These are phyloP conservation scores for Ceratocystis diversiconidia DNA, from an alignment of 2,329 filamentous ascomycete genomes.

Conservation along the genomic window DNA sequence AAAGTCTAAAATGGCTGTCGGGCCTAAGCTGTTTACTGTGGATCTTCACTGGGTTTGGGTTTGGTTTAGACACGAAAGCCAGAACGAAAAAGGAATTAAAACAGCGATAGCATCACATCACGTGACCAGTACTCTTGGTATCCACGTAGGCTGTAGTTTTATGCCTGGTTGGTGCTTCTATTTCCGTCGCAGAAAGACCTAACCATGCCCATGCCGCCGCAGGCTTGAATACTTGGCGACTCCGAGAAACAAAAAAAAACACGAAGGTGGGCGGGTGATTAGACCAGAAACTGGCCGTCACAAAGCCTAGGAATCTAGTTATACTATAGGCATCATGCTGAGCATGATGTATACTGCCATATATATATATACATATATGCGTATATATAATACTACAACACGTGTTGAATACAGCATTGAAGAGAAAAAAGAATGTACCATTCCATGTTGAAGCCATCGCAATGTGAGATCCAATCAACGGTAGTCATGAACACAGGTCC, in stretches of 20 bases:
- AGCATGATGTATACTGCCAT: not conserved
- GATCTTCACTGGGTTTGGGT: not conserved
- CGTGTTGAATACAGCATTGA: not conserved
- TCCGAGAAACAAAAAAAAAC: not conserved
- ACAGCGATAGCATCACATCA: not conserved
- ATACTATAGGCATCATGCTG: no score
- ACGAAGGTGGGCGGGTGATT: not conserved
- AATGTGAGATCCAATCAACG: not conserved
- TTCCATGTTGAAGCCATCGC: slow-evolving; percentile 13
- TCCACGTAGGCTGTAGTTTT: not conserved
- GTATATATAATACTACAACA: not conserved
- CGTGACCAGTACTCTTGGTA: not conserved
- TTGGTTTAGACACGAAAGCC: slow-evolving; percentile 7
- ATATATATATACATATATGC: not conserved
- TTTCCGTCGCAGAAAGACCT: not conserved
- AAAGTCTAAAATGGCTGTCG: not conserved
- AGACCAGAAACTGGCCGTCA: not conserved
- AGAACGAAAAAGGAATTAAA: slow-evolving; percentile 6
- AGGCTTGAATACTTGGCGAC: not conserved
- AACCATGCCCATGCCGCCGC: not conserved
- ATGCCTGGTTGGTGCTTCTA: not conserved
- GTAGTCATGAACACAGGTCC: slow-evolving; percentile 7
- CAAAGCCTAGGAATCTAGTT: not conserved
- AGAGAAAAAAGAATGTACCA: slow-evolving; percentile 13
- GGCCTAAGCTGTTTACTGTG: not conserved